Evolutionary conservation across 164 flowering plant species (phyloP).

Genomic region (Tetrastigma voinierianum): DNA sequence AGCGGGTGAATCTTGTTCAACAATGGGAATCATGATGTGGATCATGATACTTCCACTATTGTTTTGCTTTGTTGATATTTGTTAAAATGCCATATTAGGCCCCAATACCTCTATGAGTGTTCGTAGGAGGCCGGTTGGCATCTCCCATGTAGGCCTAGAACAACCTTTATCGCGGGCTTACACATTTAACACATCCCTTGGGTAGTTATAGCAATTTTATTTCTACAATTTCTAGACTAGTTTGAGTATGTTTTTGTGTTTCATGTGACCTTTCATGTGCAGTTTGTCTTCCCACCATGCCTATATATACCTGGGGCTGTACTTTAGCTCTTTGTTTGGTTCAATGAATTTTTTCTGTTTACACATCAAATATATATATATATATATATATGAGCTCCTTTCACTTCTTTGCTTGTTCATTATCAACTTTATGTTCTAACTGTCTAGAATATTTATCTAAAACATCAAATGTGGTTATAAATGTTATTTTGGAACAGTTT

Average conservation of each 20-base stretch:
- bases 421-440: neutral
- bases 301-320: too few relatives aligned
- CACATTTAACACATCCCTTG: conserved; percentile 41
- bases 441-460: neutral
- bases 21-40: neutral
- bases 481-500: too few relatives aligned
- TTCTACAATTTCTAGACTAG: too few relatives aligned
- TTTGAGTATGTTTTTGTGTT: too few relatives aligned
- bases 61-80: neutral
- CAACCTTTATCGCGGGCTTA: conserved; percentile 41
- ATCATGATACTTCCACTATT: neutral
- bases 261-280: too few relatives aligned
- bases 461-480: too few relatives aligned
- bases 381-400: too few relatives aligned
- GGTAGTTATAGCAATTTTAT: conserved; percentile 30
- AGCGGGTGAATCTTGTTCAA: neutral
- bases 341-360: too few relatives aligned
- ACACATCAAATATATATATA: too few relatives aligned
- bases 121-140: conserved; percentile 66
- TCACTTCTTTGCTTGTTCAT: neutral
- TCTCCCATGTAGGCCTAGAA: conserved; percentile 67
- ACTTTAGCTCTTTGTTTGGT: too few relatives aligned
- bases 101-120: conserved; percentile 6
- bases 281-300: too few relatives aligned
- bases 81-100: neutral